A percentile compares a stretch with the other conserved stretches of the same genome.
phyloP scores from a whole-genome alignment of 2,329 filamentous ascomycete genomes.

The Penicillium griseofulvum region DNA sequence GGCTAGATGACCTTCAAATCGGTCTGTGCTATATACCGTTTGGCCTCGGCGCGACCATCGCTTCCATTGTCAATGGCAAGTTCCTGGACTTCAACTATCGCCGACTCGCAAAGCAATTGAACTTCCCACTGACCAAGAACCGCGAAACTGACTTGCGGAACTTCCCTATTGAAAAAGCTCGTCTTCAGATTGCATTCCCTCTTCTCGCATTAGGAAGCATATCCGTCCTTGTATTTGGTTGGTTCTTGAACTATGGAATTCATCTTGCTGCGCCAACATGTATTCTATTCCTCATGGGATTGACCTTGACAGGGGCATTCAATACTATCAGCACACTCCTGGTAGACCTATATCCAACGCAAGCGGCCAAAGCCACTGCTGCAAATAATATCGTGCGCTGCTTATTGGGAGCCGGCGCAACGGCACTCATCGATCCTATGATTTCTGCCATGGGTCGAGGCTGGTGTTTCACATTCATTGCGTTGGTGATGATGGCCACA shows the following conservation, averaged over 20 bases:
- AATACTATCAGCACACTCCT: slow-evolving; percentile 49
- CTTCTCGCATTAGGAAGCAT: slow-evolving; percentile 32
- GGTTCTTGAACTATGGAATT: slow-evolving; percentile 37
- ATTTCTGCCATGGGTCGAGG: slow-evolving; percentile 30
- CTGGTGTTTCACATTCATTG: slow-evolving; percentile 43
- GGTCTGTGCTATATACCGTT: slow-evolving; percentile 46
- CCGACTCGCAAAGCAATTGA: slow-evolving; percentile 32
- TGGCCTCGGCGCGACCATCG: slow-evolving; percentile 41
- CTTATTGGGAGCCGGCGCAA: slow-evolving; percentile 45
- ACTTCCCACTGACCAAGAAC: slow-evolving; percentile 34
- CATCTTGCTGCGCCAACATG: slow-evolving; percentile 38
- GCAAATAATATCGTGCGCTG: slow-evolving; percentile 47
- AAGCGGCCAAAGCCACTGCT: slow-evolving; percentile 44
- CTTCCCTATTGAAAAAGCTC: slow-evolving; percentile 46
- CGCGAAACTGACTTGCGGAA: slow-evolving; percentile 37
- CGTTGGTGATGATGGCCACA: slow-evolving; percentile 38
- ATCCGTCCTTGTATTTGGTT: slow-evolving; percentile 42
- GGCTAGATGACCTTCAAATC: slow-evolving; percentile 41
- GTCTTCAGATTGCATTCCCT: slow-evolving; percentile 43
- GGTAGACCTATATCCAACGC: slow-evolving; percentile 45
- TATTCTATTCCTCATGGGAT: slow-evolving; percentile 42
- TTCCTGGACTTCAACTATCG: slow-evolving; percentile 47
- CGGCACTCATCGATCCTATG: slow-evolving; percentile 46
- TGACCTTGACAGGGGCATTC: slow-evolving; percentile 41
- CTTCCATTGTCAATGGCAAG: slow-evolving; percentile 40